Base-by-base conservation (phyloP, 2,329 filamentous ascomycete species). In the Phyllachora maydis region DNA sequence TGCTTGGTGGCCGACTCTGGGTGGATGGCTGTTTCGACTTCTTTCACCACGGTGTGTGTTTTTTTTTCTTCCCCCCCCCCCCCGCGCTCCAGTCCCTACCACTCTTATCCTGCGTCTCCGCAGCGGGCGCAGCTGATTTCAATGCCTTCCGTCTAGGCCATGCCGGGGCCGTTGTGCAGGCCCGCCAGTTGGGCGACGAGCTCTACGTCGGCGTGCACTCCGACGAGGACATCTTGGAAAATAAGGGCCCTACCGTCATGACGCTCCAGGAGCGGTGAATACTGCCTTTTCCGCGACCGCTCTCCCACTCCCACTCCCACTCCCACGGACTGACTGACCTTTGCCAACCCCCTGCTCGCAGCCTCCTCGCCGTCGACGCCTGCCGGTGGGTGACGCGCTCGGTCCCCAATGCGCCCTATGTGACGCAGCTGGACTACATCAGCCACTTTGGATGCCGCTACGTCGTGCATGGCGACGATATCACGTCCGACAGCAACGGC, bases 1-100 rank as follows among this genome's bases (percentile, higher is more conserved):
- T 68, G 6, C 49, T 64, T 16, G 63, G 68, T 14, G 69, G 77
- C 38, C 71, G 85, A 35, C 78, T 98, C 40, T 98, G 90, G 90
- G 77, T 98, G 14, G 88, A 98, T 46, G 88, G 88, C 32, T 98
- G 88, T 59, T 98, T 93, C 54, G 88, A 98, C 56, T 98, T 98
- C 52, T 90, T 83, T 52, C 88, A 98, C 47, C 88, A 95, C 46
- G 88, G 78, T 81, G 48, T 35, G 53, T 37, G 2, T 11, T 25
- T 8, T 20, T 23, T 13, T 14, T 9, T 19, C 13, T 20, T 24
- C 16, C 7, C 4, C 15, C 18, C 11, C 14, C 14, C 11, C 6
- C n/a, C 12, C 13, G 11, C 11, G 16, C 14, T 10, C 18, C 16
- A n/a, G 11, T 12, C 25, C 11, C 27, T 21, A 15, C 14, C 13